Conservation (phyloP, 2,329 filamentous ascomycete species). For the Talaromyces albobiverticillius region DNA sequence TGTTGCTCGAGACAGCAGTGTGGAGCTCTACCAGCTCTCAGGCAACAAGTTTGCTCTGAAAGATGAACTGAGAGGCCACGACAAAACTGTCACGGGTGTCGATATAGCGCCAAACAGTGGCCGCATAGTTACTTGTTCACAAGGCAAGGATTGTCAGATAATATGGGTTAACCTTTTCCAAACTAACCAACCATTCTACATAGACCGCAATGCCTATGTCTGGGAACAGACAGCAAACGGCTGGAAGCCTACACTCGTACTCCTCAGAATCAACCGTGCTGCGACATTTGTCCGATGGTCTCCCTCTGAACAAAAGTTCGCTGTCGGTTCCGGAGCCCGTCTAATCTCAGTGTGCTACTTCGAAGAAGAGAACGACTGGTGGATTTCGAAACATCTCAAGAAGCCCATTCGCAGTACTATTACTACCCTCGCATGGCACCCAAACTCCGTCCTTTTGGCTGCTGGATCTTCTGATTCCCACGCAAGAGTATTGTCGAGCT, state of each 20-base stretch:
- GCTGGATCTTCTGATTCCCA: conserved; percentile 97
- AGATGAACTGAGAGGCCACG: conserved; percentile 92
- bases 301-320: conserved; percentile 94
- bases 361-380: conserved; percentile 99
- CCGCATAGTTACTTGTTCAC: conserved; percentile 95
- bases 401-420: conserved; percentile 98
- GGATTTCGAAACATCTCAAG: conserved; percentile 99
- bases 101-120: conserved; percentile 90
- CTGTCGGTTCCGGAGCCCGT: conserved; percentile 90
- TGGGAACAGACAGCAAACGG: conserved; percentile 92
- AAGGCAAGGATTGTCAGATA: conserved; percentile 56
- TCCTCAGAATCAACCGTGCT: conserved; percentile 93
- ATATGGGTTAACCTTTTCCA: neutral
- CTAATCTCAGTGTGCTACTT: conserved; percentile 98
- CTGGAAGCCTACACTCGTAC: conserved; percentile 95
- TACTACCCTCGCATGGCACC: conserved; percentile 93
- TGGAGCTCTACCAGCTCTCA: conserved; percentile 78
- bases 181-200: conserved; percentile 8
- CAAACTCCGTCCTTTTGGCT: conserved; percentile 91
- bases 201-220: conserved; percentile 95
- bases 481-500: conserved; percentile 88
- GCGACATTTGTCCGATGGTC: conserved; percentile 98
- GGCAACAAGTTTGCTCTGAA: conserved; percentile 77
- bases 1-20: conserved; percentile 82
- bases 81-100: conserved; percentile 94